A percentile compares a stretch with the other conserved stretches of the same genome.
Evolutionary conservation across 139 green algal species (phyloP).

Genomic region (Picochlorum sp.): DNA sequence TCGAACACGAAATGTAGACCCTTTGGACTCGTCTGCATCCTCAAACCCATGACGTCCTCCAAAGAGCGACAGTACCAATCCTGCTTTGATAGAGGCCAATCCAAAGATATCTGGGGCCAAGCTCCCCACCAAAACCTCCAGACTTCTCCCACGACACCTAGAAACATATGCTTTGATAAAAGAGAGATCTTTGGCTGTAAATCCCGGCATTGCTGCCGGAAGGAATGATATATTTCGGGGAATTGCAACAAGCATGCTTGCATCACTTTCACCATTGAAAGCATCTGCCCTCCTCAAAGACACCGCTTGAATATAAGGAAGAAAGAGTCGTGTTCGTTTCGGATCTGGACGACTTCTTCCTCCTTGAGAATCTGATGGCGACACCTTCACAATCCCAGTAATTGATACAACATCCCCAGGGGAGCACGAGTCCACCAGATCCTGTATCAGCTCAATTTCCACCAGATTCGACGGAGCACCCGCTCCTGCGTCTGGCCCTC

Average conservation of each 20-base stretch:
- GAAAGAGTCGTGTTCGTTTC: conserved; percentile 60
- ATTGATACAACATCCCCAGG: conserved; percentile 78
- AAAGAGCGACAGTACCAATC: conserved; percentile 77
- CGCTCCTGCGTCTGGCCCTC: background rate
- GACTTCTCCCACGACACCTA: conserved; percentile 44
- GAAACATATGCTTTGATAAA: conserved; percentile 74
- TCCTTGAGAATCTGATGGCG: conserved; percentile 20
- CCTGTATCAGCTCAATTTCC: conserved; percentile 77
- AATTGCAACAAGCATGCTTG: conserved; percentile 3
- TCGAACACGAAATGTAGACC: conserved; percentile 28
- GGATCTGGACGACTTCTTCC: conserved; percentile 12
- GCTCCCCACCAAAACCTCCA: conserved; percentile 68
- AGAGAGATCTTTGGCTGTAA: conserved; percentile 65
- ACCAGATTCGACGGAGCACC: conserved; percentile 48
- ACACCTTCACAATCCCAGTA: conserved; percentile 66
- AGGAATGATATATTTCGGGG: conserved; percentile 3
- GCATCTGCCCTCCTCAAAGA: conserved; percentile 43
- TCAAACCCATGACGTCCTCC: conserved; percentile 71
- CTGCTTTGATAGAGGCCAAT: conserved; percentile 83
- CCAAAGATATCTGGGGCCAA: conserved; percentile 86
- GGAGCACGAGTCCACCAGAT: conserved; percentile 62
- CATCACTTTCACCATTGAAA: background rate
- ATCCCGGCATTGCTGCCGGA: conserved; percentile 29
- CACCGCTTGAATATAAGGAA: conserved; percentile 85
- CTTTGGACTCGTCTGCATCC: conserved; percentile 5